phyloP scores from a whole-genome alignment of 2,329 filamentous ascomycete species.

The Exserohilum turcica region DNA sequence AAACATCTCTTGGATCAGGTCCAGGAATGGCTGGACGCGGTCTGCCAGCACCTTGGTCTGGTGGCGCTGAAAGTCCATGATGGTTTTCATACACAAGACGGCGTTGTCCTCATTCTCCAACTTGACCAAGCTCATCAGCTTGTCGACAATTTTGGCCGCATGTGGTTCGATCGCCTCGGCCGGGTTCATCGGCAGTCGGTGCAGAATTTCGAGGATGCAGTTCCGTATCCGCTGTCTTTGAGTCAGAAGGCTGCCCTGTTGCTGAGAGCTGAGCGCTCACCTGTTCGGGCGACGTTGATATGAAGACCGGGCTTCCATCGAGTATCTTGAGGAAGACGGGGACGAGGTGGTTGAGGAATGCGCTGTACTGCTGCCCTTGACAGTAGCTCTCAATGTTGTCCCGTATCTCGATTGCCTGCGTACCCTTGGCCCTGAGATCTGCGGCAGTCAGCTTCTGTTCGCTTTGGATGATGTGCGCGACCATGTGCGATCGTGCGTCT shows the following conservation, averaged over 20 bases:
- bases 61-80: constrained; percentile 94
- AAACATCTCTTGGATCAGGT: constrained; percentile 93
- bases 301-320: constrained; percentile 84
- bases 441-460: constrained; percentile 25
- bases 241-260: constrained; percentile 16
- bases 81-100: constrained; percentile 96
- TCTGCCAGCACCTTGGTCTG: constrained; percentile 80
- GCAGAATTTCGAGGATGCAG: constrained; percentile 91
- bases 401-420: constrained; percentile 82
- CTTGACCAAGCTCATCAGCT: constrained; percentile 85
- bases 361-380: constrained; percentile 73
- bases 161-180: constrained; percentile 85
- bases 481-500: background rate
- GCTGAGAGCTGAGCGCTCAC: constrained; percentile 54
- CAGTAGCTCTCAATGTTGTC: constrained; percentile 92
- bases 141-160: constrained; percentile 84
- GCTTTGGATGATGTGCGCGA: constrained; percentile 1
- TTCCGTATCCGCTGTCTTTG: constrained; percentile 78
- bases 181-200: constrained; percentile 78
- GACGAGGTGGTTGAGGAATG: constrained; percentile 85
- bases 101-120: constrained; percentile 98
- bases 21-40: constrained; percentile 87
- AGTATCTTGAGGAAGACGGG: constrained; percentile 87
- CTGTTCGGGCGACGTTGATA: constrained; percentile 88
- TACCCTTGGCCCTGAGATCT: constrained; percentile 84